phyloP scores from a whole-genome alignment of 768 basidiomycete genomes.

The Baorangia bicolor region DNA sequence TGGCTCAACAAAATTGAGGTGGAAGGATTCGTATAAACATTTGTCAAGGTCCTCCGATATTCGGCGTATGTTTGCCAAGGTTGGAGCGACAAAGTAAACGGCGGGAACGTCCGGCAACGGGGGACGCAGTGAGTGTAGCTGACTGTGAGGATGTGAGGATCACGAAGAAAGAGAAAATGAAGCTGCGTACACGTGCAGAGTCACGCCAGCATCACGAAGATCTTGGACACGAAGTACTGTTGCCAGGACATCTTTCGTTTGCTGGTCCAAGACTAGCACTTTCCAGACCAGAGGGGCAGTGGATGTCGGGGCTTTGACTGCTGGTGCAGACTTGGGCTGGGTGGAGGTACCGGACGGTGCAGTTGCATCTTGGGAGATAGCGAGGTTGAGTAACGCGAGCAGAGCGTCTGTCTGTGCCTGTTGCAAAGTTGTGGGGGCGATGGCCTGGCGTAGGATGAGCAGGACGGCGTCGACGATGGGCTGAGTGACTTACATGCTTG shows the following conservation, averaged over 20 bases:
- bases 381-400: slow-evolving; percentile 83
- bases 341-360: slow-evolving; percentile 2
- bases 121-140: slow-evolving; percentile 86
- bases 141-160: slow-evolving; percentile 47
- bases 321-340: slow-evolving; percentile 33
- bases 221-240: slow-evolving; percentile 96
- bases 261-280: slow-evolving; percentile 90
- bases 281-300: slow-evolving; percentile 91
- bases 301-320: slow-evolving; percentile 50
- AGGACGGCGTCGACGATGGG: neutral
- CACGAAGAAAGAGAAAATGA: neutral
- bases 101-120: slow-evolving; percentile 94
- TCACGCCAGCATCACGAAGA: slow-evolving; percentile 93
- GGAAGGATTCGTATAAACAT: slow-evolving; percentile 86
- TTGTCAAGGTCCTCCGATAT: slow-evolving; percentile 94
- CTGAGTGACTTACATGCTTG: slow-evolving; percentile 40
- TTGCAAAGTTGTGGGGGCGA: slow-evolving; percentile 66
- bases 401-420: slow-evolving; percentile 86
- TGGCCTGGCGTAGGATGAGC: slow-evolving; percentile 38
- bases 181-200: slow-evolving; percentile 86
- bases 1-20: slow-evolving; percentile 94
- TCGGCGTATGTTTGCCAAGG: slow-evolving; percentile 77
- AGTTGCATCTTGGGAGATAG: slow-evolving; percentile 43
- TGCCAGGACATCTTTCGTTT: slow-evolving; percentile 94
- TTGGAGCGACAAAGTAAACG: slow-evolving; percentile 94